Conservation (phyloP, 441 rosid genomes). For the Bruguiera hainesii region DNA sequence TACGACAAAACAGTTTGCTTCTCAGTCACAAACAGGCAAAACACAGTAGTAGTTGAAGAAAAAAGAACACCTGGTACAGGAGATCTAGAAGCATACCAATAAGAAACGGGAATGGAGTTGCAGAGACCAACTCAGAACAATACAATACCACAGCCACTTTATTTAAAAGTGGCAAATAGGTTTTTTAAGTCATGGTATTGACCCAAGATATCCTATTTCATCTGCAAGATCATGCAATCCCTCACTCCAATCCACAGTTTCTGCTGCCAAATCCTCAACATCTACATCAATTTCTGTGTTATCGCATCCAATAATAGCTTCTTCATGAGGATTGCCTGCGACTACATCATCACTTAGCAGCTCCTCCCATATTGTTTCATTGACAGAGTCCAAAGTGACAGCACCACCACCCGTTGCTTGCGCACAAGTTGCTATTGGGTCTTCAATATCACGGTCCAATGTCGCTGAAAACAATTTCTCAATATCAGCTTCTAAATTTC, state of each 20-base stretch:
- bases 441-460: slow-evolving; percentile 26
- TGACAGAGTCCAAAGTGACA: slow-evolving; percentile 22
- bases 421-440: slow-evolving; percentile 18
- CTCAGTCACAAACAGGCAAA: slow-evolving; percentile 13
- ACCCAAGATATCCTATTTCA: slow-evolving; percentile 59
- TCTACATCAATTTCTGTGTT: slow-evolving; percentile 39
- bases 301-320: slow-evolving; percentile 24
- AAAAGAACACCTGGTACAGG: slow-evolving; percentile 2
- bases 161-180: neutral
- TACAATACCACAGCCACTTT: slow-evolving; percentile 10
- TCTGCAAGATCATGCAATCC: slow-evolving; percentile 55
- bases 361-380: slow-evolving; percentile 46
- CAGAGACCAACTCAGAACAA: slow-evolving; percentile 32
- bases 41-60: neutral
- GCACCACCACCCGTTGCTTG: slow-evolving; percentile 14
- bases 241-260: slow-evolving; percentile 41
- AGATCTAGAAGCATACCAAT: slow-evolving; percentile 23
- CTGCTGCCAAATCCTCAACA: slow-evolving; percentile 44
- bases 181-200: slow-evolving; percentile 35
- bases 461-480: slow-evolving; percentile 43
- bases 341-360: slow-evolving; percentile 36
- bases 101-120: slow-evolving; percentile 27
- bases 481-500: slow-evolving; percentile 36
- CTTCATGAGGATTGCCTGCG: slow-evolving; percentile 28
- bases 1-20: slow-evolving; percentile 9